Evolutionary conservation across 2,329 filamentous ascomycete species (phyloP).

Genomic region (Fusarium austroafricanum): DNA sequence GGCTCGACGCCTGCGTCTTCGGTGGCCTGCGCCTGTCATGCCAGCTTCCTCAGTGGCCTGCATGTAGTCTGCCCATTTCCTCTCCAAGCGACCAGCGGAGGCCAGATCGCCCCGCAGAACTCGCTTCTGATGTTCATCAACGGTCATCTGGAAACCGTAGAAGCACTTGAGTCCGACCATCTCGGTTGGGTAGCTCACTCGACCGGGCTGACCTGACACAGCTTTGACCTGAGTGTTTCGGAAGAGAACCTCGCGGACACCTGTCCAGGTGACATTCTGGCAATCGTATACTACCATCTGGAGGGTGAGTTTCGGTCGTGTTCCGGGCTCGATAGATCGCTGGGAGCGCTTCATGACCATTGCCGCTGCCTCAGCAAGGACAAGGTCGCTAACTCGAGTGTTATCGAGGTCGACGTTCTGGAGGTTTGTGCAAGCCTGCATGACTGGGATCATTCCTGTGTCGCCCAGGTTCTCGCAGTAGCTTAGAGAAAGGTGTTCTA

Average conservation of each 20-base stretch:
- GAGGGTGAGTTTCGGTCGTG: slow-evolving; percentile 70
- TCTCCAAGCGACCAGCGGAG: slow-evolving; percentile 81
- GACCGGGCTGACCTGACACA: slow-evolving; percentile 53
- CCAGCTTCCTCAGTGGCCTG: slow-evolving; percentile 88
- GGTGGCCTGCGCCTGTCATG: slow-evolving; percentile 70
- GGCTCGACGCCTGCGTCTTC: slow-evolving; percentile 79
- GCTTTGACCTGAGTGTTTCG: slow-evolving; percentile 81
- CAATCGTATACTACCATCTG: slow-evolving; percentile 91
- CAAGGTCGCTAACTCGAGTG: slow-evolving; percentile 87
- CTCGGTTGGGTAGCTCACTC: slow-evolving; percentile 75
- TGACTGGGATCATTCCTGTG: slow-evolving; percentile 81
- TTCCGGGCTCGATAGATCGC: slow-evolving; percentile 54
- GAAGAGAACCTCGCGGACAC: slow-evolving; percentile 85
- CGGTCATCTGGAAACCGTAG: slow-evolving; percentile 94
- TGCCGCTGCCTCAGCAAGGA: slow-evolving; percentile 85
- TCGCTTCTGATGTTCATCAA: slow-evolving; percentile 91
- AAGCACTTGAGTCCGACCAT: slow-evolving; percentile 92
- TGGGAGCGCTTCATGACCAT: slow-evolving; percentile 75
- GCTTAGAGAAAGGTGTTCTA: slow-evolving; percentile 87
- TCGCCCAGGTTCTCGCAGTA: slow-evolving; percentile 91
- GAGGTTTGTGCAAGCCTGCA: slow-evolving; percentile 79
- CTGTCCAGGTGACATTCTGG: slow-evolving; percentile 90
- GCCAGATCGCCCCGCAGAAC: slow-evolving; percentile 81
- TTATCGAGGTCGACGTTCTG: slow-evolving; percentile 89
- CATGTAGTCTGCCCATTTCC: slow-evolving; percentile 96